phyloP scores from a whole-genome alignment of 2,329 filamentous ascomycete genomes.

The Aspergillus nomiae region DNA sequence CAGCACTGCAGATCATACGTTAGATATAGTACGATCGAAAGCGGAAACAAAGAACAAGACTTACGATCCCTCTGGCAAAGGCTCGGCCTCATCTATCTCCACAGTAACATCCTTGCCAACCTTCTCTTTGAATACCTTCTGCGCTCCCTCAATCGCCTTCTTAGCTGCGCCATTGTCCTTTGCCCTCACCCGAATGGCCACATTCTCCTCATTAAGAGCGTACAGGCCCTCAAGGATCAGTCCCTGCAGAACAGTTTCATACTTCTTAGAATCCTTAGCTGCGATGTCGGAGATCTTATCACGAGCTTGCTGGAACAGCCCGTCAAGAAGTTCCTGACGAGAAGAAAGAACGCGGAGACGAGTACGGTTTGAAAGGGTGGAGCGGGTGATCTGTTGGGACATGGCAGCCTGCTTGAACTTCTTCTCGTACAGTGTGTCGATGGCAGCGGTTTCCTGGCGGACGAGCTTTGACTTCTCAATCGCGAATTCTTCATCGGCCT shows the following conservation, averaged over 20 bases:
- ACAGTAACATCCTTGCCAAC: constrained; percentile 69
- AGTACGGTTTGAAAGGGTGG: constrained; percentile 94
- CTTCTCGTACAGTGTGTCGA: constrained; percentile 93
- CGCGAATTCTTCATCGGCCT: constrained; percentile 97
- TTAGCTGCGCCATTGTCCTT: constrained; percentile 74
- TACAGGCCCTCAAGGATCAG: constrained; percentile 89
- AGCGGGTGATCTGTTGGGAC: constrained; percentile 98
- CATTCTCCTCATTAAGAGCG: constrained; percentile 77
- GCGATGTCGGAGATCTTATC: constrained; percentile 68
- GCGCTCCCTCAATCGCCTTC: constrained; percentile 75
- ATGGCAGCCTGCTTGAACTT: constrained; percentile 99
- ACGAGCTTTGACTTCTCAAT: constrained; percentile 99
- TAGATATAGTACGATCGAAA: constrained; percentile 16
- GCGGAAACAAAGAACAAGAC: constrained; percentile 41
- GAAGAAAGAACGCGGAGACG: constrained; percentile 84
- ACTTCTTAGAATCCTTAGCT: constrained; percentile 60
- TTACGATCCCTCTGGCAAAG: constrained; percentile 80
- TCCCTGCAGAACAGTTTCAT: constrained; percentile 74
- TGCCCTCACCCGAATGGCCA: constrained; percentile 75
- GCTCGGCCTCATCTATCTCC: constrained; percentile 75
- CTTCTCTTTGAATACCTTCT: constrained; percentile 81
- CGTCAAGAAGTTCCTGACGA: constrained; percentile 87
- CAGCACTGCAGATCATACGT: constrained; percentile 60
- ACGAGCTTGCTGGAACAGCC: constrained; percentile 79
- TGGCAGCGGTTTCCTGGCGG: constrained; percentile 88